Conservation (phyloP, 805 yeast species). For the Yarrowia sp. region DNA sequence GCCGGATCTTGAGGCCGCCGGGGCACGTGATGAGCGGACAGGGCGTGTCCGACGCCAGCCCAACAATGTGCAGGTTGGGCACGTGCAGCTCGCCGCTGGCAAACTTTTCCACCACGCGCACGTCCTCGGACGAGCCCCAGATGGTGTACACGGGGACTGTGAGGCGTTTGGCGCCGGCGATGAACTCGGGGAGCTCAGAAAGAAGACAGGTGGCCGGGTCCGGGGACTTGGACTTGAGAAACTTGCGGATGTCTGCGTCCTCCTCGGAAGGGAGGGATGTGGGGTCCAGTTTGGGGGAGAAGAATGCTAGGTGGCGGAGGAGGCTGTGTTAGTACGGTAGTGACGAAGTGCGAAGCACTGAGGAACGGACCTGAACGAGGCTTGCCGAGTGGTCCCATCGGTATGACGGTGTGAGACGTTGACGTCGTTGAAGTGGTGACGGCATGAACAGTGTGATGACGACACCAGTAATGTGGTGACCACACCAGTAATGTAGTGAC, state of each 20-base stretch:
- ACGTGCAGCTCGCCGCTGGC: slow-evolving; percentile 60
- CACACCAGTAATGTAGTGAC: no score
- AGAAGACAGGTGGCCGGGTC: slow-evolving; percentile 46
- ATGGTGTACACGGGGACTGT: slow-evolving; percentile 75
- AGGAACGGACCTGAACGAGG: no score
- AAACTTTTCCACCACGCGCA: slow-evolving; percentile 68
- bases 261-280: slow-evolving; percentile 60
- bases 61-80: slow-evolving; percentile 66
- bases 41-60: slow-evolving; percentile 57
- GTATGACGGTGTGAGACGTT: no score
- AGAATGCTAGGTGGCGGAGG: slow-evolving; percentile 68
- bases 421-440: no score
- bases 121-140: slow-evolving; percentile 80
- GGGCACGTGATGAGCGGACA: slow-evolving; percentile 56
- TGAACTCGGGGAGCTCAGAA: slow-evolving; percentile 60
- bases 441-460: no score
- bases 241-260: slow-evolving; percentile 56
- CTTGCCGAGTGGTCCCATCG: no score
- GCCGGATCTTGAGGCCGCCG: slow-evolving; percentile 56
- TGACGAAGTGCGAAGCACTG: no score
- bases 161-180: slow-evolving; percentile 55
- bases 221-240: slow-evolving; percentile 53
- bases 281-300: slow-evolving; percentile 63
- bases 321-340: slow-evolving; percentile 41
- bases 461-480: no score